These are phyloP conservation scores for Coemansia sp. DNA, from an alignment of 371 early-diverging fungal genomes.

Conservation along the genomic window DNA sequence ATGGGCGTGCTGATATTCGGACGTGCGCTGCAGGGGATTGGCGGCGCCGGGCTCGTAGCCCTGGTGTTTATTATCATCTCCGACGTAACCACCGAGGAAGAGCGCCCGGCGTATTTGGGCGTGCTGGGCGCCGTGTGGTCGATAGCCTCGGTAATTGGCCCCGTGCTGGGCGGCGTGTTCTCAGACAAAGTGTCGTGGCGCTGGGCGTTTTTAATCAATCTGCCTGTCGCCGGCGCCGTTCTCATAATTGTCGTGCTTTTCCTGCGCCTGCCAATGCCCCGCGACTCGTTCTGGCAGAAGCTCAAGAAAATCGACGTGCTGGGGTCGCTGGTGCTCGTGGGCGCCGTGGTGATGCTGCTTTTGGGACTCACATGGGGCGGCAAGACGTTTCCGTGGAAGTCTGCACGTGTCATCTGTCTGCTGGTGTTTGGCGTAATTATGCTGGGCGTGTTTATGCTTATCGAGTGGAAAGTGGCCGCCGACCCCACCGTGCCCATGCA, in stretches of 20 bases:
- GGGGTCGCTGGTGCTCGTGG: constrained; percentile 58
- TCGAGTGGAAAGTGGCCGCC: constrained; percentile 50
- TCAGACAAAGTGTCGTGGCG: constrained; percentile 61
- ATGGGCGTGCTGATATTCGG: constrained; percentile 72
- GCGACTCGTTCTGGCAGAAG: constrained; percentile 51
- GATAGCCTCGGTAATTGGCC: constrained; percentile 61
- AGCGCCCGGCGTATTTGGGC: constrained; percentile 67
- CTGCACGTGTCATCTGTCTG: constrained; percentile 54
- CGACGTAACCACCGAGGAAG: constrained; percentile 66
- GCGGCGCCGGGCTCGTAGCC: constrained; percentile 77
- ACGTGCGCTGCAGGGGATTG: constrained; percentile 74
- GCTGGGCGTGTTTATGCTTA: constrained; percentile 50
- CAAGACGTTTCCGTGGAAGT: constrained; percentile 22
- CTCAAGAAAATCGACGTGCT: constrained; percentile 56
- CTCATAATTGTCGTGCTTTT: constrained; percentile 53
- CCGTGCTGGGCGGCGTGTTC: constrained; percentile 55
- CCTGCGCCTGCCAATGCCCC: constrained; percentile 53
- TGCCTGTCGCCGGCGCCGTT: constrained; percentile 57
- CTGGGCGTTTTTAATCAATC: constrained; percentile 67
- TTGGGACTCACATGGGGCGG: constrained; percentile 64
- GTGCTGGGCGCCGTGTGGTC: constrained; percentile 65
- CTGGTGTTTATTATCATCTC: constrained; percentile 75
- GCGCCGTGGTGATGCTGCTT: constrained; percentile 56
- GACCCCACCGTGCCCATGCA: constrained; percentile 59
- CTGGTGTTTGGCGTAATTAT: constrained; percentile 50